A percentile compares a stretch with the other conserved stretches of the same genome.
phyloP scores from a whole-genome alignment of 2,329 filamentous ascomycete genomes.

The Kalmusia sp. region DNA sequence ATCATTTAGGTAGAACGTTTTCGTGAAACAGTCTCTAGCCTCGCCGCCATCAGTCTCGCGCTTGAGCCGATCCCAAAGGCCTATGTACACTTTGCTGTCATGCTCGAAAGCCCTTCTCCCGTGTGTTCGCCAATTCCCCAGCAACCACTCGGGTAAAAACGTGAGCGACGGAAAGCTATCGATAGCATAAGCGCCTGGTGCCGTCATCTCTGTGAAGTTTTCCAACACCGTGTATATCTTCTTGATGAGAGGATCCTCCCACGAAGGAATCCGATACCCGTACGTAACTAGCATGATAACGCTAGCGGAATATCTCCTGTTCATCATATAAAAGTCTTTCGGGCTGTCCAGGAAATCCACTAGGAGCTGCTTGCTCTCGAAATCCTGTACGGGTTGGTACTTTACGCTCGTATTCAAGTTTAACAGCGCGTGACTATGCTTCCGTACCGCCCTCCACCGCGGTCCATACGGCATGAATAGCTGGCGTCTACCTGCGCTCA shows the following conservation, averaged over 20 bases:
- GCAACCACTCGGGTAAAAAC: slow-evolving; percentile 35
- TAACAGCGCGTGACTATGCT: slow-evolving; percentile 41
- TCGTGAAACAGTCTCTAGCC: slow-evolving; percentile 41
- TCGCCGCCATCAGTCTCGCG: slow-evolving; percentile 36
- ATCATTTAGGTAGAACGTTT: slow-evolving; percentile 42
- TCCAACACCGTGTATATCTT: slow-evolving; percentile 40
- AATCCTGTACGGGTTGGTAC: slow-evolving; percentile 53
- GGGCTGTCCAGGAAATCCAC: slow-evolving; percentile 50
- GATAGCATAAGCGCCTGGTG: slow-evolving; percentile 35
- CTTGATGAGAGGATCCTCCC: slow-evolving; percentile 39
- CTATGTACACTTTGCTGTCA: slow-evolving; percentile 40
- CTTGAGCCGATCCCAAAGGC: slow-evolving; percentile 42
- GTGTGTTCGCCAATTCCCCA: slow-evolving; percentile 39
- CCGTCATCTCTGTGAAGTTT: slow-evolving; percentile 41
- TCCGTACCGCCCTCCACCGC: slow-evolving; percentile 46
- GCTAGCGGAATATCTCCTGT: slow-evolving; percentile 39
- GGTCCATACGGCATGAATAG: slow-evolving; percentile 52
- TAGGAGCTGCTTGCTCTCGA: slow-evolving; percentile 56
- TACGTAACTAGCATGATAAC: slow-evolving; percentile 45
- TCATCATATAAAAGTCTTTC: slow-evolving; percentile 39
- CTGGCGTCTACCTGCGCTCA: slow-evolving; percentile 58
- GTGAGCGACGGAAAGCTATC: slow-evolving; percentile 39
- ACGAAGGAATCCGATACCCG: slow-evolving; percentile 43
- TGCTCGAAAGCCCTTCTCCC: slow-evolving; percentile 36
- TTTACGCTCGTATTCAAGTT: slow-evolving; percentile 37